Base-by-base conservation (phyloP, 768 basidiomycete species). In the Mycena belliarum region DNA sequence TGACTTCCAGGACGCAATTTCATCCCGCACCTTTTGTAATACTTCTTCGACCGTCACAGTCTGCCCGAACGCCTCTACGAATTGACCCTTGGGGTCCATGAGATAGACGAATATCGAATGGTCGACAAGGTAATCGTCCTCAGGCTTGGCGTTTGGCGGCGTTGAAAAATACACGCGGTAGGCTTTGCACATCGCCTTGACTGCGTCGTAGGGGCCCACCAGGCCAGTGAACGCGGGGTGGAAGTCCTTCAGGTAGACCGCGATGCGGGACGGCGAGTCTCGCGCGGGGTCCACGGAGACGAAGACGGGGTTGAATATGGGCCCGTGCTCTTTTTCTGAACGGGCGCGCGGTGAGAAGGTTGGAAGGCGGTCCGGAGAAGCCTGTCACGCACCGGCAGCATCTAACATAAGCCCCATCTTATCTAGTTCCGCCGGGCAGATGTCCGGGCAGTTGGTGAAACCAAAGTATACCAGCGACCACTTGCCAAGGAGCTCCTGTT, bases 401-500 rank as follows among this genome's bases (percentile, higher is more conserved):
- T 88, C 79, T 41, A 98, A 78, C 18, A 95, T 86, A 0, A 74
- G 79, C 14, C 89, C 86, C 76, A 98, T 85, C 78, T 98, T 98
- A 77, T 99, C 97, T 26, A 99, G 80, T 74, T 98, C 96, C 52
- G 95, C 92, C 1, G 97, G 97, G 69, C 97, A 99, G 52, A 99
- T 98, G 73, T 99, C 97, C 7, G 97, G 96, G 73, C 97, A 99
- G 73, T 99, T 96, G 28, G 96, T 95, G 78, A 98, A 99, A n/a
- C 97, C 97, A 73, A 99, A 99, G 76, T 98, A 93, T 44, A 92
- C 81, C 57, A 93, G 75, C n/a, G 81, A 89, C 93, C 93, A 98
- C 75, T 91, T 90, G 33, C 95, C 95, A 24, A 89, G 72, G 44
- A 98, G 76, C 67, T 96, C 83, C 52, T 89, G 75, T 43, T 98